Conservation (phyloP, 306 rosid genomes). For the Vigna unguiculata region DNA sequence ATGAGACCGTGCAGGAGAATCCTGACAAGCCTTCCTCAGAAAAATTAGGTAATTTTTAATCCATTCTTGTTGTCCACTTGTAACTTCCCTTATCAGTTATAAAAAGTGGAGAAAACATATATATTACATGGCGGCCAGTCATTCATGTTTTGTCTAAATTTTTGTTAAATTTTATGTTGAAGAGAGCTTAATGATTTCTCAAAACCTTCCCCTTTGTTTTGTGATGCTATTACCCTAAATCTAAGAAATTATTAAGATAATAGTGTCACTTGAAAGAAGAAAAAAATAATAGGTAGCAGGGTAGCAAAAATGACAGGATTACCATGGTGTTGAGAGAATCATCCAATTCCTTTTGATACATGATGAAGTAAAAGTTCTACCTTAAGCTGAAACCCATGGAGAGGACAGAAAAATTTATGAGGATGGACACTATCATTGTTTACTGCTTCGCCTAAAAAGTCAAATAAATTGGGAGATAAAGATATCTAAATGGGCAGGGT, state of each 20-base stretch:
- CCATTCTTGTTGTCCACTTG: constrained; percentile 12
- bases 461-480: not conserved
- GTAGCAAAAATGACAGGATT: not conserved
- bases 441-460: not conserved
- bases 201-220: not conserved
- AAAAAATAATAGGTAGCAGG: not conserved
- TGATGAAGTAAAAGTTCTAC: constrained; percentile 15
- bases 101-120: constrained; percentile 20
- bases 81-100: constrained; percentile 13
- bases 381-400: not conserved
- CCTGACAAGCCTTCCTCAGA: constrained; percentile 44
- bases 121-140: constrained; percentile 1
- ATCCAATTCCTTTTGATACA: constrained; percentile 18
- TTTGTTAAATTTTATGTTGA: too few relatives aligned
- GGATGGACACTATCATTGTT: not conserved
- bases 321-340: not conserved
- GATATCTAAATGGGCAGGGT: not conserved
- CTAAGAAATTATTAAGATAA: not conserved
- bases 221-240: not conserved
- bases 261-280: not conserved
- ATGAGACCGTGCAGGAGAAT: constrained; percentile 38
- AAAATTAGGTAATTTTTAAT: constrained; percentile 56
- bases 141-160: constrained; percentile 20
- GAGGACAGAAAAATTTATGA: constrained; percentile 19
- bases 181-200: too few relatives aligned